Percentiles rank a stretch among this genome's conserved stretches.
Conservation (phyloP, 2,329 filamentous ascomycete genomes). For the Fusarium anthophilum region DNA sequence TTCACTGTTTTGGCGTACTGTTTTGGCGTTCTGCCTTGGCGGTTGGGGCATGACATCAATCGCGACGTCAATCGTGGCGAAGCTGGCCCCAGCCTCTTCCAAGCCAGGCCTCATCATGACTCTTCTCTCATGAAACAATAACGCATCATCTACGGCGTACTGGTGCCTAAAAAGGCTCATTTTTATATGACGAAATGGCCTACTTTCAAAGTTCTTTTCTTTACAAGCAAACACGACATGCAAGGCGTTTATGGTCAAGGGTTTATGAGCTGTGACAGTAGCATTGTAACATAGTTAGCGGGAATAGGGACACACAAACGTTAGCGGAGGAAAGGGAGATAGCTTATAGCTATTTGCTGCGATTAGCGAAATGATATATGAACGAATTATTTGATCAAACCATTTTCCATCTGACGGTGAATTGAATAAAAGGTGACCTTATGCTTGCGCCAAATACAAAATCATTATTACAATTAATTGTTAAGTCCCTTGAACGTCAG, state of each 20-base stretch:
- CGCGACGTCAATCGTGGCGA: conserved; percentile 33
- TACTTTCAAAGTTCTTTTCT: conserved; percentile 7
- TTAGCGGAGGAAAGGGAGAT: not conserved
- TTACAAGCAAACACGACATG: conserved; percentile 25
- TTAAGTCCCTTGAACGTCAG: fast-evolving
- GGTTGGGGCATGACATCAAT: conserved; percentile 23
- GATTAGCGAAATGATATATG: conserved; percentile 26
- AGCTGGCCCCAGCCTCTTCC: conserved; percentile 12
- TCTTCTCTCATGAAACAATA: conserved; percentile 5
- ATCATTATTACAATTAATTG: not conserved
- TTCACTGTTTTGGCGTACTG: not conserved
- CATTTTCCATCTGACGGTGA: not conserved
- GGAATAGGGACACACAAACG: not conserved
- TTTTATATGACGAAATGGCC: conserved; percentile 22
- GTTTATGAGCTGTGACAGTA: not conserved
- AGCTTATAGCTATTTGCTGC: not conserved
- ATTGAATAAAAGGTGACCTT: too few relatives aligned
- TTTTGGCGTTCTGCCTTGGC: conserved; percentile 2
- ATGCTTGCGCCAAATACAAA: not conserved
- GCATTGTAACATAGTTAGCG: conserved; percentile 6
- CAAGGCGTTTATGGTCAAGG: conserved; percentile 28
- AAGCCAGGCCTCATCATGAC: not conserved
- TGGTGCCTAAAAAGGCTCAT: conserved; percentile 29
- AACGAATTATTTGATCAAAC: not conserved
- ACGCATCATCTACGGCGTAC: conserved; percentile 16